Base-by-base conservation (phyloP, 1,139 yeast species). In the Candida anutae region DNA sequence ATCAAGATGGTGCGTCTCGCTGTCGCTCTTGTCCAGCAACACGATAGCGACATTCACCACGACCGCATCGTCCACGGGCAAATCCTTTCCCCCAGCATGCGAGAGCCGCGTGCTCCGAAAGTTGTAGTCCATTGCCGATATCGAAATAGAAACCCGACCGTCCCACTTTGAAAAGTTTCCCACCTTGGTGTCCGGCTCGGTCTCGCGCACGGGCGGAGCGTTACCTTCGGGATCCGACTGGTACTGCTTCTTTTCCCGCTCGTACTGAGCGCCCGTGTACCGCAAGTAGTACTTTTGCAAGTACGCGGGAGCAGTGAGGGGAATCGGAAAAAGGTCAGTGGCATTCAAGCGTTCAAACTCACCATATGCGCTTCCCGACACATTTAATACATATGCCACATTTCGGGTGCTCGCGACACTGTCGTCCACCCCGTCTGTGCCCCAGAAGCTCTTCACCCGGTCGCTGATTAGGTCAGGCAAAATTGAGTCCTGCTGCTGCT, bases 381-480 rank as follows among this genome's bases (percentile, higher is more conserved):
- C 54, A 40, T 76, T 76, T 23, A 63, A 48, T 39, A 70, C 60
- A 38, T 59, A 74, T 3, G 64, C 57, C 4, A 48, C 46, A n/a
- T n/a, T n/a, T n/a, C n/a, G n/a, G 4, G 40, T 39, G 5, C 6
- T 6, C 6, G 39, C 42, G 2, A 39, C 38, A 16, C 40, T 37
- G 5, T 13, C 16, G 11, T 25, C 25, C 27, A 35, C 6, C 30
- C 28, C 9, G 16, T 52, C 46, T 8, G 33, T 28, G 10, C 62
- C 65, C 85, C 85, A 78, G 16, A 77, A 56, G 15, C 38, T 34
- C 23, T 48, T 48, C 2, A 80, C 77, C 14, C 45, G 41, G 3
- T 54, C 43, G 37, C 76, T 69, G 2, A 84, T 57, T 5, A 45
- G 50, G 41, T 77, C 63, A 1, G 95, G 94, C 8, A 84, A 46